phyloP scores from a whole-genome alignment of 1,284 basidiomycete species.

The Sphaerobolus stellatus region DNA sequence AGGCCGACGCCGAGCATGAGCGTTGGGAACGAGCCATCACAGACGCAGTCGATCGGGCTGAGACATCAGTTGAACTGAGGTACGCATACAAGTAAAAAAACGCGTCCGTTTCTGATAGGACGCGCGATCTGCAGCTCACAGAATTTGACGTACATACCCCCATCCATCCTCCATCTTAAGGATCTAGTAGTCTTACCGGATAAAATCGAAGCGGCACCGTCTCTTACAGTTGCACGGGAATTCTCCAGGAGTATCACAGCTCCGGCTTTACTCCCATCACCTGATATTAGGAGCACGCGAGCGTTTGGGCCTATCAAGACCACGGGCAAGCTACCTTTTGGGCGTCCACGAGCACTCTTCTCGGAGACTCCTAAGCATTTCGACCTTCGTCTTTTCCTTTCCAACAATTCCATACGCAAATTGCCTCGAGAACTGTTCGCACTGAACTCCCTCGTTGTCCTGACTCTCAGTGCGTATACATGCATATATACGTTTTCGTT shows the following conservation, averaged over 20 bases:
- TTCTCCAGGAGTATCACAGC: conserved; percentile 18
- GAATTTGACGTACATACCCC: conserved; percentile 41
- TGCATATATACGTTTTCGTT: conserved; percentile 9
- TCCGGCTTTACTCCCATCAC: conserved; percentile 17
- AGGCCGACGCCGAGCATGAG: conserved; percentile 24
- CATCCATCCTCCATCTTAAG: conserved; percentile 40
- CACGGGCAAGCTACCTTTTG: conserved; percentile 1
- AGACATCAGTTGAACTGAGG: conserved; percentile 42
- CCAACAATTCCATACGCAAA: conserved; percentile 44
- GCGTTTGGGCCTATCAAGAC: conserved; percentile 16
- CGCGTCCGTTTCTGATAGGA: conserved; percentile 7
- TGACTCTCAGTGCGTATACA: conserved; percentile 53
- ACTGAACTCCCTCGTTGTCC: conserved; percentile 50
- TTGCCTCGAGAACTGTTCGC: conserved; percentile 55
- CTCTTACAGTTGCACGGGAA: conserved; percentile 2
- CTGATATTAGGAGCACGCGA: conserved; percentile 12
- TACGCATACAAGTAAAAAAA: conserved; percentile 24
- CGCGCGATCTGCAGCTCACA: conserved; percentile 25
- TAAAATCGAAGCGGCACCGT: conserved; percentile 13
- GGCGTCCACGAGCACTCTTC: not conserved
- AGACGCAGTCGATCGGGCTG: conserved; percentile 36
- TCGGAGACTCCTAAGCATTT: conserved; percentile 13
- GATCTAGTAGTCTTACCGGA: conserved; percentile 38
- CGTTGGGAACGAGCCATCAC: conserved; percentile 45
- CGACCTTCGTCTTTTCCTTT: conserved; percentile 47